Evolutionary conservation across 192 early-diverging fungal species (phyloP), one percentile per base, ranked within the genome.

Genomic region (Coemansia sp.): DNA sequence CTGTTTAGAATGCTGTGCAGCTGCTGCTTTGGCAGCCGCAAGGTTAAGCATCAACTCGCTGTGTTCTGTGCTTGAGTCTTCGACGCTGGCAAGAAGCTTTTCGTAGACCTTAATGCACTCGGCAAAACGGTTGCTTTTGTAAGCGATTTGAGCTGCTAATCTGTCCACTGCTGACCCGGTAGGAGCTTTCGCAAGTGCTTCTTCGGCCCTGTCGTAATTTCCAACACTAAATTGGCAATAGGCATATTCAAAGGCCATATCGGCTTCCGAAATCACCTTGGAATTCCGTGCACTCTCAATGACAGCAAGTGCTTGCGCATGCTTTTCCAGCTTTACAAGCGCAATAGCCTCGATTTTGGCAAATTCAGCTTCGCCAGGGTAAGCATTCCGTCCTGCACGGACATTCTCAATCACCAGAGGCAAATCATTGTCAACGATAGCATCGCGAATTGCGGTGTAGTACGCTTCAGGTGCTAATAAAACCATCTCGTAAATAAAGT

Each of bases 111-210:
- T 43, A 16, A 63, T 35, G 49, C 73, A 77, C 35, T 70, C 60
- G 13, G 46, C 39, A 57, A 65, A 78, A 19, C 63, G 43, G 30
- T 58, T 57, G 39, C 57, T 43, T 35, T 72, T 78, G 70, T 72
- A 78, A 20, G 69, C 69, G 61, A 78, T 64, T 54, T 78, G 75
- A 10, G 75, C 75, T 12, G 53, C 23, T 57, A 78, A 44, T 15
- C 53, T 48, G 45, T 60, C 57, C 4, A 37, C 48, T 4, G 45
- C 41, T 5, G 40, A 46, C 6, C 69, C 57, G 13, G 55, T 30
- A 31, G 38, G 52, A 14, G 35, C 61, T 6, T 59, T 39, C 31
- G 45, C 45, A n/a, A 78, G 58, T 12, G 41, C 26, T 0, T 18
- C 35, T 20, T 46, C 40, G 21, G 75, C 65, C 6, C 61, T 54